A percentile compares a stretch with the other conserved stretches of the same genome.
phyloP scores from a whole-genome alignment of 1,139 yeast genomes.

The Candida sp. region DNA sequence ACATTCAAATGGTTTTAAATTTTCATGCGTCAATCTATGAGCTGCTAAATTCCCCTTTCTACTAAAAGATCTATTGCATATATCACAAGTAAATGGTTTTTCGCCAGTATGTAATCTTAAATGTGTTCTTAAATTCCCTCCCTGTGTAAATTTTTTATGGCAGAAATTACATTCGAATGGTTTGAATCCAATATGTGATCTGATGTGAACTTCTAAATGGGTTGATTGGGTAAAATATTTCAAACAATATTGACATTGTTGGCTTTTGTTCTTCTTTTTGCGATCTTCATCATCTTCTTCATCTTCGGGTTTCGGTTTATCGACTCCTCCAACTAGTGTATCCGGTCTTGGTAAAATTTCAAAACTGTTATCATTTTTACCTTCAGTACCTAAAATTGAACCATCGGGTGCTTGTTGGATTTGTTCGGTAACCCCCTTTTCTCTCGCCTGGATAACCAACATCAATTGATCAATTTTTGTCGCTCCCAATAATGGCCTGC shows the following conservation, averaged over 20 bases:
- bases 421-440: slow-evolving; percentile 62
- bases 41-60: slow-evolving; percentile 90
- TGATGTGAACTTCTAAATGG: slow-evolving; percentile 73
- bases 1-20: slow-evolving; percentile 77
- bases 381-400: slow-evolving; percentile 32
- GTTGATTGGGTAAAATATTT: slow-evolving; percentile 73
- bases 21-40: slow-evolving; percentile 77
- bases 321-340: slow-evolving; percentile 80
- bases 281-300: slow-evolving; percentile 17
- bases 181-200: slow-evolving; percentile 75
- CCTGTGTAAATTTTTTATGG: slow-evolving; percentile 83
- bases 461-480: slow-evolving; percentile 87
- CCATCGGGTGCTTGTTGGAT: slow-evolving; percentile 68
- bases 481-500: slow-evolving; percentile 73
- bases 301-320: slow-evolving; percentile 48
- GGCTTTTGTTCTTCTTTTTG: slow-evolving; percentile 40
- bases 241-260: slow-evolving; percentile 68
- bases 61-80: slow-evolving; percentile 73
- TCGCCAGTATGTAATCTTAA: slow-evolving; percentile 89
- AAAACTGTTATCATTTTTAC: slow-evolving; percentile 19
- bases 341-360: slow-evolving; percentile 56
- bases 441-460: slow-evolving; percentile 86
- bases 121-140: slow-evolving; percentile 89
- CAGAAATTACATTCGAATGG: slow-evolving; percentile 81
- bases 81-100: slow-evolving; percentile 76